Conservation (phyloP, 768 basidiomycete species). For the Boletus reticulatus region DNA sequence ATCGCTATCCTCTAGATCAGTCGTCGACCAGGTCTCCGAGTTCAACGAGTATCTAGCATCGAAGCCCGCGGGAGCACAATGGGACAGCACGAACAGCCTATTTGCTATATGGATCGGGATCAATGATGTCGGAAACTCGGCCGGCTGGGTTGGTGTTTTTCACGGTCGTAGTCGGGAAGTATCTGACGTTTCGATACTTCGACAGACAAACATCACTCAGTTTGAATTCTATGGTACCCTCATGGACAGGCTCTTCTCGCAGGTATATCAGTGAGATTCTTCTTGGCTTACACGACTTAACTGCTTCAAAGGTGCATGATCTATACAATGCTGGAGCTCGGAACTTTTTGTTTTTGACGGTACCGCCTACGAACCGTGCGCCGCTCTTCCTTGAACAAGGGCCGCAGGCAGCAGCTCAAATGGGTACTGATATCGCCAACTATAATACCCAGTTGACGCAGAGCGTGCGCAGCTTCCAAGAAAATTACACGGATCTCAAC, state of each 20-base stretch:
- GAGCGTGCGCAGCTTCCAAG: slow-evolving; percentile 40
- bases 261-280: slow-evolving; percentile 10
- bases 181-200: neutral
- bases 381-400: slow-evolving; percentile 51
- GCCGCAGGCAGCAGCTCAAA: slow-evolving; percentile 18
- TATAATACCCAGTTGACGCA: slow-evolving; percentile 49
- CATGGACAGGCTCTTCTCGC: slow-evolving; percentile 28
- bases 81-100: slow-evolving; percentile 55
- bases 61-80: slow-evolving; percentile 51
- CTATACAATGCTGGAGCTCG: slow-evolving; percentile 46
- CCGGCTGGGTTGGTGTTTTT: slow-evolving; percentile 16
- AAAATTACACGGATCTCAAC: slow-evolving; percentile 38
- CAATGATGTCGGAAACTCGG: slow-evolving; percentile 48
- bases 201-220: slow-evolving; percentile 24
- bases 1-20: slow-evolving; percentile 10
- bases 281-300: neutral
- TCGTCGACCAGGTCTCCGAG: slow-evolving; percentile 57
- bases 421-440: slow-evolving; percentile 38
- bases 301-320: slow-evolving; percentile 11
- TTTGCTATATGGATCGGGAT: slow-evolving; percentile 75
- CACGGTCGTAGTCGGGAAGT: neutral
- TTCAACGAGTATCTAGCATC: slow-evolving; percentile 47
- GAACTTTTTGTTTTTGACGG: slow-evolving; percentile 61
- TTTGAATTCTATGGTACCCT: slow-evolving; percentile 23
- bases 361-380: slow-evolving; percentile 57